phyloP scores from a whole-genome alignment of 139 green algal genomes.

The Diplosphaera chodatii region DNA sequence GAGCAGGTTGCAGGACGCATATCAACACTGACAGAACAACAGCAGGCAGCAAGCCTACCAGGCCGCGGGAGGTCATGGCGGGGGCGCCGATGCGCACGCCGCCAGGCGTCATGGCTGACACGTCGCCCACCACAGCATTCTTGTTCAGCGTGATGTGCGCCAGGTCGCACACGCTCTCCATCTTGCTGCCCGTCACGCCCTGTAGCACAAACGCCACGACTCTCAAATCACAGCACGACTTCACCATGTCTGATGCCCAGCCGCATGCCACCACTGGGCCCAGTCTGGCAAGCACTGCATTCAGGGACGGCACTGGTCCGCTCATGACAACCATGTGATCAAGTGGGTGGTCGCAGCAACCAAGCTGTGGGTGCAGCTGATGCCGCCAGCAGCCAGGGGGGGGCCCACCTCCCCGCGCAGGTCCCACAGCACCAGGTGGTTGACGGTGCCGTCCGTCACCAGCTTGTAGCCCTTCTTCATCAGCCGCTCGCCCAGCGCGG shows the following conservation, averaged over 20 bases:
- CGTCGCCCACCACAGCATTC: conserved; percentile 83
- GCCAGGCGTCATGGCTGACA: conserved; percentile 68
- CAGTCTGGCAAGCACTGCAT: no score
- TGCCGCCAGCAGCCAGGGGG: neutral
- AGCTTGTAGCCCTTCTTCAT: conserved; percentile 66
- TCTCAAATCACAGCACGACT: no score
- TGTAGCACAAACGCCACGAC: neutral
- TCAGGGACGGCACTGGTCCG: no score
- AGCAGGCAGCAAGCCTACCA: no score
- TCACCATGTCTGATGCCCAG: no score
- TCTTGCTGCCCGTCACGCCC: conserved; percentile 74
- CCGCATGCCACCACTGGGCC: no score
- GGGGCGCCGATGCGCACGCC: conserved; percentile 76
- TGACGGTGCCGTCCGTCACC: conserved; percentile 80
- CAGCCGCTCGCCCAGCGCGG: conserved; percentile 54
- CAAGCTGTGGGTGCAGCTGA: no score
- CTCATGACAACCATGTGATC: no score
- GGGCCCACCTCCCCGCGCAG: conserved; percentile 50
- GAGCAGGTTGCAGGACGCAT: no score
- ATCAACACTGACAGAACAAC: no score
- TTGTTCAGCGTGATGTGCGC: conserved; percentile 91
- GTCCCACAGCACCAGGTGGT: conserved; percentile 87
- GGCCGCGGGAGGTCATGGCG: conserved; percentile 69
- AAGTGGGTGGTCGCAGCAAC: no score
- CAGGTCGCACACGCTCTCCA: conserved; percentile 81